Evolutionary conservation across 768 basidiomycete genomes (phyloP), one percentile per base, ranked within the genome.

Genomic region (Royoungia palumana): DNA sequence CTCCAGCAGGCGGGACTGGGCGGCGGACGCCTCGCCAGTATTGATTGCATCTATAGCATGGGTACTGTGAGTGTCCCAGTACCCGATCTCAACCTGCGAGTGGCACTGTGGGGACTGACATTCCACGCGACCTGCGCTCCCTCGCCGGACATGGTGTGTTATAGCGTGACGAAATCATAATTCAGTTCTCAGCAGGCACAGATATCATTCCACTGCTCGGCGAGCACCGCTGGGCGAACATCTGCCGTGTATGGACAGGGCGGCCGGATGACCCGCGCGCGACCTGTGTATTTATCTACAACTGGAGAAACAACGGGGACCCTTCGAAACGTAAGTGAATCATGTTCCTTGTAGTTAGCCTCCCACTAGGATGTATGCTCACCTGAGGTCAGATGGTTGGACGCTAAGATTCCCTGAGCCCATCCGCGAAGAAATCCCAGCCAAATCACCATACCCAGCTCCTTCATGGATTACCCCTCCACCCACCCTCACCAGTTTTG

Each of bases 301-400:
- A 69, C 42, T 67, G 62, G 65, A 52, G 45, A 22, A 57, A 59
- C 11, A 61, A 67, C 2, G 67, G 66, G 7, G 65, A 67, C 38
- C 67, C 67, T 27, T 46, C 55, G 30, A 61, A 59, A 28, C 66
- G 67, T 69, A 22, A 51, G 65, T 62, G 13, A 10, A 46, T 13
- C 16, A 24, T 25, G 16, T 16, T 21, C 20, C 13, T 35, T 27
- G 34, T 20, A 8, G 2, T 22, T 21, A 27, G 38, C 11, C 12
- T 24, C 28, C 20, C 6, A 13, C 11, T 8, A 30, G 37, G 21
- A 22, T 12, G 17, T 41, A 11, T 5, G 12, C 40, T 60, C 19
- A 57, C 25, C 0, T 27, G 2, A 17, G 12, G n/a, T 34, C 34
- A 67, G 66, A 67, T 25, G 59, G 58, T 20, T 67, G 66, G 66